Conservation (phyloP, 2,329 filamentous ascomycete species). For the Diaporthe citriasiana region DNA sequence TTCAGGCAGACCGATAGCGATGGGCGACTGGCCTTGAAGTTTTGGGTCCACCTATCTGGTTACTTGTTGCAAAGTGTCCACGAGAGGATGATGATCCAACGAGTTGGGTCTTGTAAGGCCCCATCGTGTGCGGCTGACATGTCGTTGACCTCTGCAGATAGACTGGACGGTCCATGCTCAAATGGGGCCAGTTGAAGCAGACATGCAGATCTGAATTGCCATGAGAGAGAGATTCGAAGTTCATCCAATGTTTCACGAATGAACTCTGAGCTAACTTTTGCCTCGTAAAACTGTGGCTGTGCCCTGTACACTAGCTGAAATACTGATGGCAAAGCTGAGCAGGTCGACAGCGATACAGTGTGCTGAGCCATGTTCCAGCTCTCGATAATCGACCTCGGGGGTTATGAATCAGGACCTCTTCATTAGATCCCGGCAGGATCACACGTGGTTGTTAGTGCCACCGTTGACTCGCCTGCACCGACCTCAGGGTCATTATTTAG, state of each 20-base stretch:
- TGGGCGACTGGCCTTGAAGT: not conserved
- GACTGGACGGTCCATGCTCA: not conserved
- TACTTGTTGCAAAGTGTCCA: no score
- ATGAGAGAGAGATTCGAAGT: not conserved
- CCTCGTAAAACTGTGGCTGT: not conserved
- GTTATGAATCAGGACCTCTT: no score
- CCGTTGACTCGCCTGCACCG: not conserved
- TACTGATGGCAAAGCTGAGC: not conserved
- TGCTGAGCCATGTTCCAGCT: not conserved
- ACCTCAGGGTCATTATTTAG: not conserved
- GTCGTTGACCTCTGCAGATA: not conserved
- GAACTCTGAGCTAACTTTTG: not conserved
- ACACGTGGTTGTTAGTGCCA: slow-evolving; percentile 4
- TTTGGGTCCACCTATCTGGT: not conserved
- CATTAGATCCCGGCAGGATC: not conserved
- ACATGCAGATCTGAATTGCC: not conserved
- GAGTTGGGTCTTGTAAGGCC: not conserved
- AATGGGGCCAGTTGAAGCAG: not conserved
- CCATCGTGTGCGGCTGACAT: not conserved
- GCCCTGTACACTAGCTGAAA: not conserved
- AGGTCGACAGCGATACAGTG: not conserved
- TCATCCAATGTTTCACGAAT: slow-evolving; percentile 5
- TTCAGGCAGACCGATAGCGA: not conserved
- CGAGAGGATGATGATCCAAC: not conserved
- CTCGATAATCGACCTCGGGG: not conserved